Conservation (phyloP, 345 rosid genomes). For the Boechera retrofracta region DNA sequence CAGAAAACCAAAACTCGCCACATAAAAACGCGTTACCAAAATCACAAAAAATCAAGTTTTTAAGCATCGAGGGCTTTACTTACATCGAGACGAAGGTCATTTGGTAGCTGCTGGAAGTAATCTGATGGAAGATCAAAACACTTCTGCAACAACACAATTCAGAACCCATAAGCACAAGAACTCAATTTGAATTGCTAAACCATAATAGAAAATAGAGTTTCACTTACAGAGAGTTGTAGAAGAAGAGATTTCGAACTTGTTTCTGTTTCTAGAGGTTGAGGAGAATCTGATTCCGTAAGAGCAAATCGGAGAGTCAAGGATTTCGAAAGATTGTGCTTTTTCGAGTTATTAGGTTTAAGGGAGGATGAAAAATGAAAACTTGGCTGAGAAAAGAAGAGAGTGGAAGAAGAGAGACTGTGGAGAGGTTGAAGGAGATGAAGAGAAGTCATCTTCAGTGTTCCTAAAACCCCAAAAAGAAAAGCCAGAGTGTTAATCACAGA, state of each 20-base stretch:
- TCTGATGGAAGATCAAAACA: conserved; percentile 85
- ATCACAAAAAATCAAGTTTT: neutral
- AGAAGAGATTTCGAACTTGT: conserved; percentile 59
- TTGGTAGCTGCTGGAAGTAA: conserved; percentile 69
- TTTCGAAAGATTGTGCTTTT: conserved; percentile 41
- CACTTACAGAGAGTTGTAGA: conserved; percentile 66
- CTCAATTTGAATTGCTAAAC: neutral
- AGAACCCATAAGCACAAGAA: neutral
- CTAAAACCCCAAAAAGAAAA: too few species aligned
- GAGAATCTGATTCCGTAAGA: conserved; percentile 72
- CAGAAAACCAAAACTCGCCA: conserved; percentile 26
- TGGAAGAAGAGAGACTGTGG: conserved; percentile 40
- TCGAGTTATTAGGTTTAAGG: conserved; percentile 33
- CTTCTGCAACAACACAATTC: conserved; percentile 66
- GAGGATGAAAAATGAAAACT: conserved; percentile 43
- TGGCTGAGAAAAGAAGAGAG: conserved; percentile 41
- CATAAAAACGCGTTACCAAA: neutral
- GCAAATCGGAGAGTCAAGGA: conserved; percentile 54
- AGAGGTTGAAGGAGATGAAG: conserved; percentile 51
- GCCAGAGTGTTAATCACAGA: neutral
- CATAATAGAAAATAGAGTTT: neutral
- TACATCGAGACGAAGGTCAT: conserved; percentile 88
- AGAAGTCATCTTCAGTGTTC: conserved; percentile 50
- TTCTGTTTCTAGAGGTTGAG: conserved; percentile 59
- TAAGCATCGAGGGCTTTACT: conserved; percentile 26